phyloP scores from a whole-genome alignment of 495 filamentous ascomycete genomes.

The Hyaloscypha finlandica region DNA sequence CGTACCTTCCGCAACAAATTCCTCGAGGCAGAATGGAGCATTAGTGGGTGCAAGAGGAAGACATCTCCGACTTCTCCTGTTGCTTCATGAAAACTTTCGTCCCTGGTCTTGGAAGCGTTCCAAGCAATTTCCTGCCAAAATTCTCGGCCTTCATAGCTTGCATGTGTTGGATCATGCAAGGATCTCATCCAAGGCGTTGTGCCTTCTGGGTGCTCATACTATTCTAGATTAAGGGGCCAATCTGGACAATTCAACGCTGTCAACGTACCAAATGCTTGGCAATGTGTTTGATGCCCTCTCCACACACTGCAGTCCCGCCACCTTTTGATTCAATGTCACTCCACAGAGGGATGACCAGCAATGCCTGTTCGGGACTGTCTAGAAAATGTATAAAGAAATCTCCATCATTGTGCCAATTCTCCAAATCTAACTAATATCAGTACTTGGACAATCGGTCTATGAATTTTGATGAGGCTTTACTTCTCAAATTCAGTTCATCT shows the following conservation, averaged over 20 bases:
- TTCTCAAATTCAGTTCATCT: conserved; percentile 42
- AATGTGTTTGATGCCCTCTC: conserved; percentile 56
- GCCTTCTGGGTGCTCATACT: conserved; percentile 65
- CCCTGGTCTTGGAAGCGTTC: conserved; percentile 31
- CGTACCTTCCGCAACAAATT: conserved; percentile 60
- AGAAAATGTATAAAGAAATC: conserved; percentile 78
- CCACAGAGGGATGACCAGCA: conserved; percentile 71
- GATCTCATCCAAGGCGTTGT: conserved; percentile 65
- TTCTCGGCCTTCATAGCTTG: conserved; percentile 43
- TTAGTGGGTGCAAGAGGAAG: conserved; percentile 70
- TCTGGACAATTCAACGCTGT: neutral
- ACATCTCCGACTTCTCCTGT: conserved; percentile 68
- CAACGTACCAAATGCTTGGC: conserved; percentile 52
- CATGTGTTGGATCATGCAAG: conserved; percentile 43
- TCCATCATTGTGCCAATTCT: conserved; percentile 73
- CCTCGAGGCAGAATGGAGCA: conserved; percentile 65
- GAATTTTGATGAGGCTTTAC: neutral
- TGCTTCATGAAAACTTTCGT: conserved; percentile 63
- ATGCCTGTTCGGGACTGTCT: conserved; percentile 70
- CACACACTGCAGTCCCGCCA: conserved; percentile 70
- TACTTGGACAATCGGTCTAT: neutral
- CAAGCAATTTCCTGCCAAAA: conserved; percentile 58
- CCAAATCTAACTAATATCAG: conserved; percentile 40
- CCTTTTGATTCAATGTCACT: conserved; percentile 61
- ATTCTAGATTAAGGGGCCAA: neutral